Base-by-base conservation (phyloP, 2,329 filamentous ascomycete genomes). In the Xylaria hypoxylon region DNA sequence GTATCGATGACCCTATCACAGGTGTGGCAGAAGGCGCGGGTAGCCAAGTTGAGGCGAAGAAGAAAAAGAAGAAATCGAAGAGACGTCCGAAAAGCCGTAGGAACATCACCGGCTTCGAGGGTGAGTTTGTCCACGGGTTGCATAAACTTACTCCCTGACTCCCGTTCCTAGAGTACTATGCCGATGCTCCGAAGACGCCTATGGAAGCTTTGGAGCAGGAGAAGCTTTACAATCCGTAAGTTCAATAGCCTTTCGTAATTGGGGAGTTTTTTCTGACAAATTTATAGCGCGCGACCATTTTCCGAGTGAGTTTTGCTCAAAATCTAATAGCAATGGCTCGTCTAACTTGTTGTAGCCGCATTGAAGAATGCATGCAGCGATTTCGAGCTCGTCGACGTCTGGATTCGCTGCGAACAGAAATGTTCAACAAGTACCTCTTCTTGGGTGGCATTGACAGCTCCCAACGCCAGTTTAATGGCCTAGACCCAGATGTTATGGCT, bases 281-380 rank as follows among this genome's bases (percentile, higher is more conserved):
- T 51, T 35, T 22, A 44, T 65, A 89, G 86, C 8, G 75, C 80
- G 3, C 77, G 84, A 8, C 78, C 85, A 1, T 89, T 92, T 70
- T 76, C 83, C 40, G 84, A 88, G 90, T 91, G 82, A 79, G 81
- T 70, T 10, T 33, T 22, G 26, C 52, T 38, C 6, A 28, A 59
- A 51, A 28, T 50, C 38, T 69, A 53, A 42, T 28, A 2, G 33
- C 2, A 15, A 26, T 28, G 24, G 31, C 38, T 31, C 2, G 17
- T 53, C 67, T 70, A 62, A 71, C 66, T 24, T 19, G 65, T 40
- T 28, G 45, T 65, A 92, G 91, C 62, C 93, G 96, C 52, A 93
- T 98, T 45, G 90, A 97, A 75, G 86, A 90, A 28, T 96, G 93
- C 52, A 91, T 98, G 61, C 89, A 94, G 71, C 90, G 93, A 15